Base-by-base conservation (phyloP, 805 yeast genomes). In the Starmerella bombi region DNA sequence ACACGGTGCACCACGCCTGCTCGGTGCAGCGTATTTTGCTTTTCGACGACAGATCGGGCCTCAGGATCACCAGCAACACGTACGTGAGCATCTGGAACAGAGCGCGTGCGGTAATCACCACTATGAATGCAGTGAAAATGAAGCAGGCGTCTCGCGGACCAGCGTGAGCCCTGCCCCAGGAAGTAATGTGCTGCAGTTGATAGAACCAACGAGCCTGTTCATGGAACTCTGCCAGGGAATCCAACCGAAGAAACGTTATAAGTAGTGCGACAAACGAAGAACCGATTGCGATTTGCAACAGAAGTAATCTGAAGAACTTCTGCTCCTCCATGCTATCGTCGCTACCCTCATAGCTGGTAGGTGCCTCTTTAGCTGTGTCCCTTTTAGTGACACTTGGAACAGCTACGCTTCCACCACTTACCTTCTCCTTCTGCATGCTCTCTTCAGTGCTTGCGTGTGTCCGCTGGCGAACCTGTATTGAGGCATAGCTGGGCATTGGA, bases 1-100 rank as follows among this genome's bases (percentile, higher is more conserved):
- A 81, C 5, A 72, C 52, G 15, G 73, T 57, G 25, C 72, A 65
- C 94, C 94, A 85, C 37, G 83, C 76, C 64, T 84, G 95, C 60
- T 84, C 95, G 42, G 83, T 80, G 55, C 81, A 84, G 43, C 94
- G 69, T 41, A 71, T 71, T 18, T 66, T 63, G 0, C 78, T 71
- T 51, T 74, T 76, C 14, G 56, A 58, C 2, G 35, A 32, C 20
- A 46, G 23, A 25, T 46, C 41, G 4, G 16, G 25, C 22, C 42
- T 23, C 8, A 7, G 5, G 17, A 19, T 5, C 14, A 19, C 5
- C 6, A 43, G 41, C 4, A 43, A 15, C 8, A 19, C 22, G n/a
- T 38, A 37, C n/a, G 44, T 30, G 3, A 37, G 9, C 14, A 45
- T 17, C 22, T 46, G 45, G 30, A 41, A 18, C 8, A 38, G 29